phyloP scores from a whole-genome alignment of 345 rosid species.

The Populus nigra region DNA sequence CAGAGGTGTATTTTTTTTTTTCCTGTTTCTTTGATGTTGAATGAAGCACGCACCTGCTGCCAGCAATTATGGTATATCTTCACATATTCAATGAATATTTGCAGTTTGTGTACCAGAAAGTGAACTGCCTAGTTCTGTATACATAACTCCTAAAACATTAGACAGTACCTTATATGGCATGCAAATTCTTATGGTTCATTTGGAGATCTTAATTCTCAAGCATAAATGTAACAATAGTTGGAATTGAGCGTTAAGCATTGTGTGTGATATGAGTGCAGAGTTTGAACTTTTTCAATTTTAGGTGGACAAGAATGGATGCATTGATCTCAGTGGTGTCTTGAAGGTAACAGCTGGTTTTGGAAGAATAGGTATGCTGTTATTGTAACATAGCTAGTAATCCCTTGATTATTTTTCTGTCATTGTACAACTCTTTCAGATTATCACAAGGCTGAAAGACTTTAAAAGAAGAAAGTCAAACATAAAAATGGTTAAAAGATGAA shows the following conservation, averaged over 20 bases:
- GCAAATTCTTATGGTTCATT: too few relatives aligned
- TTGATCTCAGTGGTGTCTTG: slow-evolving; percentile 58
- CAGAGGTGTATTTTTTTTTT: too few relatives aligned
- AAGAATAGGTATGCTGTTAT: slow-evolving; percentile 39
- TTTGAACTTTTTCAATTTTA: slow-evolving; percentile 12
- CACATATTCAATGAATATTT: too few relatives aligned
- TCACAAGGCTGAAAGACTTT: background rate
- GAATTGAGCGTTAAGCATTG: background rate
- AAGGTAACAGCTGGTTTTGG: slow-evolving; percentile 62
- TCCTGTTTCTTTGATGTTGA: too few relatives aligned
- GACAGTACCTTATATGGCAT: too few relatives aligned
- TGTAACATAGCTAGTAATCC: background rate
- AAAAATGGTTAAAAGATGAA: background rate
- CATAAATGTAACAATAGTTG: background rate
- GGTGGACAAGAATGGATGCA: slow-evolving; percentile 55
- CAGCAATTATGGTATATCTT: too few relatives aligned
- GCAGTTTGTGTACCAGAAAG: too few relatives aligned
- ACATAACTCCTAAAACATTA: too few relatives aligned
- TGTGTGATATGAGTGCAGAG: background rate
- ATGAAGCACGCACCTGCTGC: too few relatives aligned
- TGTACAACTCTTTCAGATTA: background rate
- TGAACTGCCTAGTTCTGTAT: too few relatives aligned
- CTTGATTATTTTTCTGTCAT: background rate
- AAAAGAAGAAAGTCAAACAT: background rate
- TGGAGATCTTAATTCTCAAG: background rate